phyloP scores from a whole-genome alignment of 805 yeast species.

The Cyberlindnera maritima region DNA sequence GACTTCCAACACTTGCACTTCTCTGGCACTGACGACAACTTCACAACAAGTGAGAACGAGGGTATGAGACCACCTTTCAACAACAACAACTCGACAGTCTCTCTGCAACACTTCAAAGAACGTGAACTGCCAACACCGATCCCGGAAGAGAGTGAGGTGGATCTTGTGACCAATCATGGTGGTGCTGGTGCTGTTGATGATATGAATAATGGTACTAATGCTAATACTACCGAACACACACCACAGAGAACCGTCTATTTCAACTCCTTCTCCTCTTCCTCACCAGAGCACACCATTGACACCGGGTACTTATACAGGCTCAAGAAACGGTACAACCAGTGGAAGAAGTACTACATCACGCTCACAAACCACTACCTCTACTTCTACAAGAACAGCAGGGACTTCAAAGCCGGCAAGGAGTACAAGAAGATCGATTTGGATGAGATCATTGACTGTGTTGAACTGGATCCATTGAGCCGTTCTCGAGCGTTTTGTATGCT shows the following conservation, averaged over 20 bases:
- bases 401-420: slow-evolving; percentile 17
- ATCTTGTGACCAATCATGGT: no score
- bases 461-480: slow-evolving; percentile 44
- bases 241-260: slow-evolving; percentile 14
- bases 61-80: neutral
- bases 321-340: slow-evolving; percentile 43
- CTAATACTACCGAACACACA: no score
- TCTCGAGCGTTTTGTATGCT: slow-evolving; percentile 44
- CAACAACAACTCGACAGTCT: slow-evolving; percentile 10
- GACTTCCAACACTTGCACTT: slow-evolving; percentile 16
- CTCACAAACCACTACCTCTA: slow-evolving; percentile 40
- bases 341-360: slow-evolving; percentile 43
- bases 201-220: no score
- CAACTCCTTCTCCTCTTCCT: slow-evolving; percentile 22
- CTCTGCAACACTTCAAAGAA: slow-evolving; percentile 6
- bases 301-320: slow-evolving; percentile 41
- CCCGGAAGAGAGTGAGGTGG: slow-evolving; percentile 5
- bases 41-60: slow-evolving; percentile 16
- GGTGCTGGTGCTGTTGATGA: neutral
- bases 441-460: slow-evolving; percentile 46
- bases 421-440: slow-evolving; percentile 34
- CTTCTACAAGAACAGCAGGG: slow-evolving; percentile 36
- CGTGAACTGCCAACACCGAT: neutral
- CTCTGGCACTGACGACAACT: slow-evolving; percentile 27
- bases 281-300: slow-evolving; percentile 37